A percentile compares a stretch with the other conserved stretches of the same genome.
phyloP scores from a whole-genome alignment of 2,329 filamentous ascomycete genomes.

The Venturia aucupariae region DNA sequence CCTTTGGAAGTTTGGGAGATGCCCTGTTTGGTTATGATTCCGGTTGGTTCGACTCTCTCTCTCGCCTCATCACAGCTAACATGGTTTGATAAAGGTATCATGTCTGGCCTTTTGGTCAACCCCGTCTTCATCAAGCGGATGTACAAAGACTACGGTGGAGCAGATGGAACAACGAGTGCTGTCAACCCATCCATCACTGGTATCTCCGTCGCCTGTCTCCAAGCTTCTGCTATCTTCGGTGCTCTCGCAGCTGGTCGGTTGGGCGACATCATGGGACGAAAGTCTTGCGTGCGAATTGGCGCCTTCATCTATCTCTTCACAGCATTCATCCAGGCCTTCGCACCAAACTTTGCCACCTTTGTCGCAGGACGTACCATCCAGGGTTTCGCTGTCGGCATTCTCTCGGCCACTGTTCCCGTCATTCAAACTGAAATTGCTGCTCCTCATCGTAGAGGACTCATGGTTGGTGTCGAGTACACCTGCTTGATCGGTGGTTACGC shows the following conservation, averaged over 20 bases:
- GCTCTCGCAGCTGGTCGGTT: conserved; percentile 28
- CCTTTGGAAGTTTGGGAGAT: conserved; percentile 33
- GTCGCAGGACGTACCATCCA: conserved; percentile 28
- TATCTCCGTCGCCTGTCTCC: conserved; percentile 21
- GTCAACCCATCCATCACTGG: conserved; percentile 32
- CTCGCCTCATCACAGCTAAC: conserved; percentile 6
- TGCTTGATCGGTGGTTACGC: conserved; percentile 31
- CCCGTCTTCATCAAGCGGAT: conserved; percentile 32
- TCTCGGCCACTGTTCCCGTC: conserved; percentile 29
- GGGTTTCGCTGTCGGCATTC: conserved; percentile 28
- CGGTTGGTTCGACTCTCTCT: conserved; percentile 21
- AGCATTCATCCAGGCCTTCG: conserved; percentile 25
- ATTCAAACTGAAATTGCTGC: conserved; percentile 32
- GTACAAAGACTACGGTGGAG: conserved; percentile 30
- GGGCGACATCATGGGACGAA: conserved; percentile 29
- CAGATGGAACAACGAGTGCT: conserved; percentile 22
- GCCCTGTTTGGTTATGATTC: conserved; percentile 35
- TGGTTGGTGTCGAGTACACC: conserved; percentile 33
- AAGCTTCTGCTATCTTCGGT: conserved; percentile 28
- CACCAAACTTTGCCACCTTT: conserved; percentile 27
- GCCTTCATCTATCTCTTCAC: conserved; percentile 26
- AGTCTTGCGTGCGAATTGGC: conserved; percentile 29
- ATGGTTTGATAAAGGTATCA: conserved; percentile 27
- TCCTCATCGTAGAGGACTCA: conserved; percentile 28
- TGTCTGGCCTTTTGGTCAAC: conserved; percentile 33